phyloP scores from a whole-genome alignment of 208 protist genomes.

The Trypanosoma melophagium region DNA sequence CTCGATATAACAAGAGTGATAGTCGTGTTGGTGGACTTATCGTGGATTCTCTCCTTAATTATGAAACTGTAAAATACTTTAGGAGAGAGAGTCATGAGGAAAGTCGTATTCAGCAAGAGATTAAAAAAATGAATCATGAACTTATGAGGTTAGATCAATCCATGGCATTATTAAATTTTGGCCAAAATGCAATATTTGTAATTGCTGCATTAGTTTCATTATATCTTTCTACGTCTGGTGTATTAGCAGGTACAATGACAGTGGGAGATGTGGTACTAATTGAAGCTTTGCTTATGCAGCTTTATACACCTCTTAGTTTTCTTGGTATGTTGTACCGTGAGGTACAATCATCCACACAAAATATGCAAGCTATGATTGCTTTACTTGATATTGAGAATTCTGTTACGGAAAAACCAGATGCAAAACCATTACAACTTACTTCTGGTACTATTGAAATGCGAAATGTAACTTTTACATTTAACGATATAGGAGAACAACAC shows the following conservation, averaged over 20 bases:
- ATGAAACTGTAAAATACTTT: conserved; percentile 96
- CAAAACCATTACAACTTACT: conserved; percentile 55
- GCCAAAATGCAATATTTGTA: conserved; percentile 93
- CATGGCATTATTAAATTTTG: conserved; percentile 92
- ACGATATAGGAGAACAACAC: conserved; percentile 27
- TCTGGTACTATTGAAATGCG: conserved; percentile 90
- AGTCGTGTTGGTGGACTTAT: conserved; percentile 87
- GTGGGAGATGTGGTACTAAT: conserved; percentile 95
- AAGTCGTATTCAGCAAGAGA: conserved; percentile 66
- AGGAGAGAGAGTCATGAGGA: conserved; percentile 83
- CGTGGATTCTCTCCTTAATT: conserved; percentile 94
- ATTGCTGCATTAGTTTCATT: conserved; percentile 73
- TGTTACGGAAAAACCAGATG: conserved; percentile 55
- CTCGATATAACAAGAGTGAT: conserved; percentile 89
- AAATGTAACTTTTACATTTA: conserved; percentile 85
- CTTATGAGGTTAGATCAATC: conserved; percentile 83
- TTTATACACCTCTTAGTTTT: conserved; percentile 97
- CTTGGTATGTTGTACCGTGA: conserved; percentile 95
- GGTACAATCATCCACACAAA: conserved; percentile 90
- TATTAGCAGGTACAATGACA: conserved; percentile 82
- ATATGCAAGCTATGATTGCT: conserved; percentile 94
- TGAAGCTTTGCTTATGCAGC: conserved; percentile 93
- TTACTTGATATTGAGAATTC: conserved; percentile 68
- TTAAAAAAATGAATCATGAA: conserved; percentile 77
- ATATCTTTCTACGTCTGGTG: conserved; percentile 82